Base-by-base conservation (phyloP, 2,329 filamentous ascomycete genomes). In the Aspergillus cejpii region DNA sequence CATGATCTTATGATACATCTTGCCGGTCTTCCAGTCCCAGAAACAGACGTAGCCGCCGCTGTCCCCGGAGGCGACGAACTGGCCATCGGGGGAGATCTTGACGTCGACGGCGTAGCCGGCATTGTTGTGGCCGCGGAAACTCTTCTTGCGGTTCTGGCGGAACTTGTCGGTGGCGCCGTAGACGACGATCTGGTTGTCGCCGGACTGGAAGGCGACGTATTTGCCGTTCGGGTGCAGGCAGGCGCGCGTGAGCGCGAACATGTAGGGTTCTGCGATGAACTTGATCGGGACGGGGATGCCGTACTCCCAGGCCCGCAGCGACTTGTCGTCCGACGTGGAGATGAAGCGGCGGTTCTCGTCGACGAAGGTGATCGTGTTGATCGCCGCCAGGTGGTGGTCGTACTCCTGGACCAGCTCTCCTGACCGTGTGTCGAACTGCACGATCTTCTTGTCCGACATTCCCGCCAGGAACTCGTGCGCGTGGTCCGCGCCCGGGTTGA, bases 21-120 rank as follows among this genome's bases (percentile, higher is more conserved):
- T 97, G 67, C 91, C 94, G 29, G 89, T 96, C 79, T 98, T 98
- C 87, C 90, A 98, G 69, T 97, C 92, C 88, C 90, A 98, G 71
- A 97, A 96, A 69, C 87, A 94, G 38, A 95, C 81, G 60, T 80
- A 96, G 27, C 94, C 92, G 12, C 80, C 88, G 41, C 81, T 87
- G 66, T 98, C 92, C 50, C 92, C 92, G 14, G 80, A 86, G 15
- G 82, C 84, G 43, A 98, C 74, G 65, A 96, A 94, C 62, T 94
- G 88, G 0, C 92, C 92, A 64, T 97, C 92, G 1, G 90, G 87
- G 58, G 83, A 88, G 62, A 94, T 85, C 41, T 85, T 83, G 40
- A 98, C 77, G 59, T 95, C 92, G 51, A 97, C 88, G 2, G 85
- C 90, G 60, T 94, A 90, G 2, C 94, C 92, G 2, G 90, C 89